Percentiles rank a stretch among this genome's conserved stretches.
phyloP scores from a whole-genome alignment of 78 protist genomes.

The Emiliania huxleyi region DNA sequence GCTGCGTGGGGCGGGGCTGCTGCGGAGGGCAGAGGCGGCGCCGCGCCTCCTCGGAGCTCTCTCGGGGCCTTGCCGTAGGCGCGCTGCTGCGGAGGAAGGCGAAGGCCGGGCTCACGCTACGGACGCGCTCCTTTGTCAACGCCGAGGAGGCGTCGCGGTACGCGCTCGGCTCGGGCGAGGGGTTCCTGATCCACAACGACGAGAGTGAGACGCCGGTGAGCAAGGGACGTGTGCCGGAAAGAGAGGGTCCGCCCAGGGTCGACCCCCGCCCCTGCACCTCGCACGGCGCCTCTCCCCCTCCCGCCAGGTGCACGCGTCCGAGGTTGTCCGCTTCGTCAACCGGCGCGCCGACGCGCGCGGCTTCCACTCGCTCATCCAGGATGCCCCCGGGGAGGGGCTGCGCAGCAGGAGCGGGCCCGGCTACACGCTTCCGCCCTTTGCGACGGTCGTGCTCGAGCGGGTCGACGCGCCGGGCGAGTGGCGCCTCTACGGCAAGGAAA shows the following conservation, averaged over 20 bases:
- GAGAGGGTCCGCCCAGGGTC: no score
- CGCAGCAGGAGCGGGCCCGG: neutral
- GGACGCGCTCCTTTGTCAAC: neutral
- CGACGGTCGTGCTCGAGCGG: neutral
- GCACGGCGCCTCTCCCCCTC: no score
- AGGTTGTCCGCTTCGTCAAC: neutral
- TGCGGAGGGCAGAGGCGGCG: no score
- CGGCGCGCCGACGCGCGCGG: neutral
- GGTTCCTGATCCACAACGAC: neutral
- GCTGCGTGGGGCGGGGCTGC: neutral
- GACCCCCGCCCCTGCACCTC: no score
- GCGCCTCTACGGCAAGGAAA: neutral
- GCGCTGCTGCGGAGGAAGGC: neutral
- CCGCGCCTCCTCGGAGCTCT: no score
- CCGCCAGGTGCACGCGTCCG: no score
- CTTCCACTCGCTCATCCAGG: neutral
- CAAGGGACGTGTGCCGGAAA: neutral
- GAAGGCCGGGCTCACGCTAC: neutral
- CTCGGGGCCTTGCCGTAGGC: no score
- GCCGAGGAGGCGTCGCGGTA: neutral
- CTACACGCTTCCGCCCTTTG: neutral
- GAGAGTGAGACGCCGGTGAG: no score
- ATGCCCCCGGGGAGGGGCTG: neutral
- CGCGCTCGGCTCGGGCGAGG: neutral
- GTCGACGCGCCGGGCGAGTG: neutral